These are phyloP conservation scores for Quercus tomentella DNA, from an alignment of 331 rosid genomes.

Conservation along the genomic window DNA sequence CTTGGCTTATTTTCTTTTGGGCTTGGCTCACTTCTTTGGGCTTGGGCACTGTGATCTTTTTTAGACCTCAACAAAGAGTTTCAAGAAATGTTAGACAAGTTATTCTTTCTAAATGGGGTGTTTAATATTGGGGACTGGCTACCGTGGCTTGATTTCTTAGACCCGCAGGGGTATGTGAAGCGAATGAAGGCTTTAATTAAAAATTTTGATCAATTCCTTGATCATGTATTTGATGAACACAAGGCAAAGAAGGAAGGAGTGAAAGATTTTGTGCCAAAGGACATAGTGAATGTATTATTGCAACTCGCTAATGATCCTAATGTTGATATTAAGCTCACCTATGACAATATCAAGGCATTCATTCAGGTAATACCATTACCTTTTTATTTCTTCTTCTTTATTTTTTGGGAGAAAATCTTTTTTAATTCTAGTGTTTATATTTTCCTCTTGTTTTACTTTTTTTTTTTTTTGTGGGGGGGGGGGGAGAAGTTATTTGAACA, in stretches of 20 bases:
- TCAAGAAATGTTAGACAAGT: slow-evolving; percentile 30
- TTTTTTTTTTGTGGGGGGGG: too few relatives aligned
- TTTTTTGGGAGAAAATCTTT: too few relatives aligned
- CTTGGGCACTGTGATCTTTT: too few relatives aligned
- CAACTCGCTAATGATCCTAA: slow-evolving; percentile 31
- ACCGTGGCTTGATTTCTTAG: slow-evolving; percentile 21
- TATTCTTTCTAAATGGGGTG: slow-evolving; percentile 35
- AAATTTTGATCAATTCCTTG: slow-evolving; percentile 20
- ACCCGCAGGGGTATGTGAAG: slow-evolving; percentile 30
- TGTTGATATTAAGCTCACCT: slow-evolving; percentile 30
- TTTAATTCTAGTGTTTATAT: too few relatives aligned
- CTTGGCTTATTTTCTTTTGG: too few relatives aligned
- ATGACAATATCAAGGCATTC: slow-evolving; percentile 32
- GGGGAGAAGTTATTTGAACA: too few relatives aligned
- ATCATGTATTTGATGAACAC: slow-evolving; percentile 26
- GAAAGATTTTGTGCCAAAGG: slow-evolving; percentile 19
- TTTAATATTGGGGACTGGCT: slow-evolving; percentile 35
- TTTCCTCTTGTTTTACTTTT: too few relatives aligned
- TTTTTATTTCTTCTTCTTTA: too few relatives aligned
- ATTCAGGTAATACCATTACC: slow-evolving; percentile 15
- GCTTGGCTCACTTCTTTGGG: too few relatives aligned
- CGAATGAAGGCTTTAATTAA: slow-evolving; percentile 29
- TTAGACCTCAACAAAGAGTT: too few relatives aligned
- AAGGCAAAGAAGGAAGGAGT: background rate
- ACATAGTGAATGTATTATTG: slow-evolving; percentile 36